A percentile compares a stretch with the other conserved stretches of the same genome.
Evolutionary conservation across 2,329 filamentous ascomycete species (phyloP).

Genomic region (Aspergillus awamori): DNA sequence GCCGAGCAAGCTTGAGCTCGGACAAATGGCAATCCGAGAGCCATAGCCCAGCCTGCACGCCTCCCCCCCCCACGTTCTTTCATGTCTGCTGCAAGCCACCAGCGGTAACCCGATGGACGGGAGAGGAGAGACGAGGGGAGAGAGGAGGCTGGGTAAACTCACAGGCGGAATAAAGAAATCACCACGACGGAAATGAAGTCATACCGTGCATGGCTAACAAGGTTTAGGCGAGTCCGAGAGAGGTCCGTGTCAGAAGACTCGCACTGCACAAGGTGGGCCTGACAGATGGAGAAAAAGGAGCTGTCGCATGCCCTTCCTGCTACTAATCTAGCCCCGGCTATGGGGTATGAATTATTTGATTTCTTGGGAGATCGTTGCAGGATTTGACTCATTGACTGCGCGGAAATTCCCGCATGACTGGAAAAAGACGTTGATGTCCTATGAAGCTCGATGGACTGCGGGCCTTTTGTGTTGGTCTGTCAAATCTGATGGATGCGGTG

Average conservation of each 20-base stretch:
- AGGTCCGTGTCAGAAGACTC: conserved; percentile 2
- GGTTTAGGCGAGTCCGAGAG: not conserved
- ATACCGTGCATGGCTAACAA: not conserved
- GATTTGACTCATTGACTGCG: not conserved
- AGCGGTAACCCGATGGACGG: conserved; percentile 2
- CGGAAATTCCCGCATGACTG: not conserved
- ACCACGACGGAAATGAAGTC: not conserved
- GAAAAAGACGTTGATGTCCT: not conserved
- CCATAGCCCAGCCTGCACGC: not conserved
- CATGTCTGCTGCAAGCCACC: not conserved
- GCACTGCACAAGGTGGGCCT: not conserved
- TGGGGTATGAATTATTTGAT: not conserved
- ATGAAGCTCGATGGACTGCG: not conserved
- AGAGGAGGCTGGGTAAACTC: not conserved
- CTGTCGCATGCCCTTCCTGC: conserved; percentile 1
- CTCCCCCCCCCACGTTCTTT: conserved; percentile 7
- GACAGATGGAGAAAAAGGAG: not conserved
- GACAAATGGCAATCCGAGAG: not conserved
- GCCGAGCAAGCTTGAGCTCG: not conserved
- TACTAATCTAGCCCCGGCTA: not conserved
- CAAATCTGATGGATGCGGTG: too few relatives aligned
- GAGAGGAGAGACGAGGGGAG: not conserved
- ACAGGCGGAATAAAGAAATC: not conserved
- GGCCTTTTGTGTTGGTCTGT: too few relatives aligned
- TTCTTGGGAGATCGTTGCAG: not conserved